Conservation (phyloP, 768 basidiomycete genomes). For the Boletus subparvulus region DNA sequence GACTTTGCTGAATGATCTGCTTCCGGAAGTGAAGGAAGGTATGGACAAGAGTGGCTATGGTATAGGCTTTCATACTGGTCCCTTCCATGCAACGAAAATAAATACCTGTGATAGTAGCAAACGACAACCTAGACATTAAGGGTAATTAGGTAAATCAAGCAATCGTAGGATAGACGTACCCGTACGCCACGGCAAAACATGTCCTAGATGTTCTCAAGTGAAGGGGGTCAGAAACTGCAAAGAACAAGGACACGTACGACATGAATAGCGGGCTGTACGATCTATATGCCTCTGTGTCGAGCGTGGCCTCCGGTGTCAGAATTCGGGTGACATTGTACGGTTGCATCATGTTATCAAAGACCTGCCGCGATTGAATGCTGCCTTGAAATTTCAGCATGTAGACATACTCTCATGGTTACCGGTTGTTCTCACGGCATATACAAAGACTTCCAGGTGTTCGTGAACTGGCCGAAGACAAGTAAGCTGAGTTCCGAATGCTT, state of each 20-base stretch:
- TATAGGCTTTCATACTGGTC: background rate
- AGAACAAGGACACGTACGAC: conserved; percentile 32
- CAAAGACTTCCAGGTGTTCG: conserved; percentile 58
- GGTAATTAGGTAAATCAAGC: conserved; percentile 18
- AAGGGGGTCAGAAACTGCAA: conserved; percentile 4
- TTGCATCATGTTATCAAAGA: conserved; percentile 59
- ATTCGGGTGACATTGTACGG: conserved; percentile 61
- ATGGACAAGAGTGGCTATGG: conserved; percentile 30
- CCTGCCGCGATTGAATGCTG: conserved; percentile 58
- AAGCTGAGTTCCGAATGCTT: conserved; percentile 20
- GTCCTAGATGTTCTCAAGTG: conserved; percentile 13
- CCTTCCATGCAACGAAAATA: background rate
- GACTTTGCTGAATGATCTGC: conserved; percentile 71
- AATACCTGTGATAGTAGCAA: conserved; percentile 73
- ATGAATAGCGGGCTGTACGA: conserved; percentile 62
- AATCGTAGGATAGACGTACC: conserved; percentile 9
- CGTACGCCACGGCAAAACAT: conserved; percentile 32
- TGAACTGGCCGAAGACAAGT: conserved; percentile 40
- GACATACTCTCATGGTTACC: background rate
- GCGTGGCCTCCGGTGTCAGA: conserved; percentile 49
- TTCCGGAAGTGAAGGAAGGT: conserved; percentile 67
- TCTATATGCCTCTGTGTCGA: conserved; percentile 53
- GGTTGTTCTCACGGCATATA: conserved; percentile 54
- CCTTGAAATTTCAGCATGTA: background rate
- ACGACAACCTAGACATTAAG: conserved; percentile 68